Evolutionary conservation across 2,329 filamentous ascomycete genomes (phyloP).

Genomic region (Fusarium bulbicola): DNA sequence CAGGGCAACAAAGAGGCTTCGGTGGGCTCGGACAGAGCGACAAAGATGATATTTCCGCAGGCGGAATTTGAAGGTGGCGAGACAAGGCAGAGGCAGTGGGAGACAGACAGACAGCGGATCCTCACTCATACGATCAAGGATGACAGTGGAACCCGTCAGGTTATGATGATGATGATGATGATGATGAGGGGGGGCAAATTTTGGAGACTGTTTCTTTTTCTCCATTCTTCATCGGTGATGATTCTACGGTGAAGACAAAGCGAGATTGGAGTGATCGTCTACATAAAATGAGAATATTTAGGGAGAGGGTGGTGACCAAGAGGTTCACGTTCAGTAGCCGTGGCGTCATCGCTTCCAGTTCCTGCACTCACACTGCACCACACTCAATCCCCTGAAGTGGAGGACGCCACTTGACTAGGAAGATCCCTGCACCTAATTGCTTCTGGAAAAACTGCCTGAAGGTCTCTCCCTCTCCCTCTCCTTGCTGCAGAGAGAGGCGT

Average conservation of each 20-base stretch:
- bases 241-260: not conserved
- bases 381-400: constrained; percentile 5
- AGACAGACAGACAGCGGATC: not conserved
- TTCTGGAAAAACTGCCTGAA: constrained; percentile 17
- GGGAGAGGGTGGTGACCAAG: not conserved
- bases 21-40: not conserved
- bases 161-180: constrained; percentile 6
- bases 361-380: not conserved
- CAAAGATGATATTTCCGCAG: constrained; percentile 7
- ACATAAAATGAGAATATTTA: not conserved
- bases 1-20: not conserved
- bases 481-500: not conserved
- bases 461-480: not conserved
- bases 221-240: not conserved
- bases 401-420: not conserved
- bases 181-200: constrained; percentile 6
- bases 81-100: not conserved
- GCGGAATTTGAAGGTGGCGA: constrained; percentile 22
- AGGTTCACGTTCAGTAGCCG: not conserved
- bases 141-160: constrained; percentile 16
- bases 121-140: constrained; percentile 30
- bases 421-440: constrained; percentile 2
- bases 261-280: not conserved
- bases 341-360: constrained; percentile 23
- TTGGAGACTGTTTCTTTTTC: not conserved